phyloP scores from a whole-genome alignment of 2,329 filamentous ascomycete genomes.

The Hypoxylon sp. region DNA sequence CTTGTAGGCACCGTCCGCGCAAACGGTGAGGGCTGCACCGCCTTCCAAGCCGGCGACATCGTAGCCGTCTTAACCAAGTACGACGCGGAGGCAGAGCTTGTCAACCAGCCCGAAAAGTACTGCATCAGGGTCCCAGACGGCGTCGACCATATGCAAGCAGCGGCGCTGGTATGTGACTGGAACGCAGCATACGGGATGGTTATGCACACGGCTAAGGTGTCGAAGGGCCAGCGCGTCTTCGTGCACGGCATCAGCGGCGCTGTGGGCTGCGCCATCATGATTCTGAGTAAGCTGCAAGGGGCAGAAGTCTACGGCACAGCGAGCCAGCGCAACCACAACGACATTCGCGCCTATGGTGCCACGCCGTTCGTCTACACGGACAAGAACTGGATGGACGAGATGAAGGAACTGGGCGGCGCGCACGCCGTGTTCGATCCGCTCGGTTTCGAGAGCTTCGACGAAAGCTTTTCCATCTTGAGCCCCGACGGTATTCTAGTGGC shows the following conservation, averaged over 20 bases:
- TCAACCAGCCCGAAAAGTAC: slow-evolving; percentile 63
- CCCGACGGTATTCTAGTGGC: slow-evolving; percentile 57
- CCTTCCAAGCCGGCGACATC: slow-evolving; percentile 53
- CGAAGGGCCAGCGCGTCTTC: slow-evolving; percentile 61
- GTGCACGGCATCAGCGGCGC: slow-evolving; percentile 65
- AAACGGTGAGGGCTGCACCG: slow-evolving; percentile 54
- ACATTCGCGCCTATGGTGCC: slow-evolving; percentile 56
- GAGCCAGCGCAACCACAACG: slow-evolving; percentile 59
- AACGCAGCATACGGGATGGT: slow-evolving; percentile 58
- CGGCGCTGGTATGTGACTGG: slow-evolving; percentile 62
- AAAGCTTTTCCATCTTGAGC: slow-evolving; percentile 61
- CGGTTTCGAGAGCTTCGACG: slow-evolving; percentile 65
- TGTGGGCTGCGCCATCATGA: slow-evolving; percentile 60
- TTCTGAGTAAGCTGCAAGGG: slow-evolving; percentile 58
- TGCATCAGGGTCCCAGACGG: slow-evolving; percentile 58
- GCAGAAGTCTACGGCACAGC: slow-evolving; percentile 65
- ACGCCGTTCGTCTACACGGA: slow-evolving; percentile 62
- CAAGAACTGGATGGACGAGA: slow-evolving; percentile 62
- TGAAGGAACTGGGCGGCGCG: slow-evolving; percentile 60
- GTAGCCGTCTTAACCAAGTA: slow-evolving; percentile 57
- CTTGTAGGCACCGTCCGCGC: slow-evolving; percentile 59
- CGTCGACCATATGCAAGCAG: slow-evolving; percentile 58
- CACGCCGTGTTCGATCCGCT: slow-evolving; percentile 58
- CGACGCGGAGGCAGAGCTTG: slow-evolving; percentile 60
- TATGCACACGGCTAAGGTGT: slow-evolving; percentile 55